Base-by-base conservation (phyloP, 202 grass and related monocot species). In the Panicum virgatum region DNA sequence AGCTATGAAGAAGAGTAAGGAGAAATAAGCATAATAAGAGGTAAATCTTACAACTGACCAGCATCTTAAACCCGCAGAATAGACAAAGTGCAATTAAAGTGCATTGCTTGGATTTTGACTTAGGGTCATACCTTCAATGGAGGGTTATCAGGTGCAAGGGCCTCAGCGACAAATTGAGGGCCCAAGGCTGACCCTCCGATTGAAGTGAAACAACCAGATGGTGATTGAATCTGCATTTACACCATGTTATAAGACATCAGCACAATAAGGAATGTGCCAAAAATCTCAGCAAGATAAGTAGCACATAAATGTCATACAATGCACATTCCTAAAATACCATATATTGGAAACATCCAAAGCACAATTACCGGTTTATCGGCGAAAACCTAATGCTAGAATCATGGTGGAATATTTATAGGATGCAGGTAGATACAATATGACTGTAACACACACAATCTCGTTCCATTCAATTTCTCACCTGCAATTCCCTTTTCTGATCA, bases 141-240 rank as follows among this genome's bases (percentile, higher is more conserved):
- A 72, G 96, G 92, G 63, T 93, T 96, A 74, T 96, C 96, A 67
- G 96, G 96, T 68, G 96, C 96, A 78, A 99, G 87, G 76, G 96
- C 96, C 80, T 96, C 96, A 0, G 96, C 79, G 75, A 99, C 96
- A 92, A 99, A 99, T 69, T 99, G 89, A 86, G 96, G 96, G 5
- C 96, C 96, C 79, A 99, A 86, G 66, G 96, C 70, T 57, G 96
- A 99, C 50, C 96, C 96, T 81, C 96, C 96, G 40, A 99, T 96
- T 71, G 91, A 89, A 59, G 96, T 99, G 89, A 99, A 99, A 69
- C 89, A 87, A 29, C 92, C 92, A 83, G 83, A 81, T 75, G 81
- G 80, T 64, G 96, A n/a, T n/a, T n/a, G n/a, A n/a, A n/a, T n/a
- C n/a, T n/a, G n/a, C n/a, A n/a, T n/a, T n/a, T n/a, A n/a, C 70